phyloP scores from a whole-genome alignment of 345 rosid species.

The Aquilaria sinensis region DNA sequence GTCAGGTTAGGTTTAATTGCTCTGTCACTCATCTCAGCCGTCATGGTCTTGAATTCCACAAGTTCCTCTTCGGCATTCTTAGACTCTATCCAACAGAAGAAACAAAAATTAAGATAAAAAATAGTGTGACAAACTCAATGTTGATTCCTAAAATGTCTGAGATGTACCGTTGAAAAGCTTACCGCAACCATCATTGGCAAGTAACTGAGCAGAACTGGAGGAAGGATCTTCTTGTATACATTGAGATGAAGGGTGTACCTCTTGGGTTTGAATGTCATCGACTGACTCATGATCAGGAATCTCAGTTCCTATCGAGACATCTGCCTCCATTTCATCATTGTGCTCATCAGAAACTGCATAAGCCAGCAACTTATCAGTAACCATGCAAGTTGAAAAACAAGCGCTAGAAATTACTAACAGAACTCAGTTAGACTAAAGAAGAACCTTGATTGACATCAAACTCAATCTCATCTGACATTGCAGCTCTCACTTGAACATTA shows the following conservation, averaged over 20 bases:
- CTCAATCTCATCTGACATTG: constrained; percentile 14
- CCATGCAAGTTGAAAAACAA: too few relatives aligned
- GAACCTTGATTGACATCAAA: constrained; percentile 36
- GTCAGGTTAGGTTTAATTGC: constrained; percentile 19
- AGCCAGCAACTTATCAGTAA: background rate
- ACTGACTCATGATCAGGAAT: constrained; percentile 73
- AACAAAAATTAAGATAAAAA: background rate
- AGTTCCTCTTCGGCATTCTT: constrained; percentile 31
- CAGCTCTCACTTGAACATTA: constrained; percentile 20
- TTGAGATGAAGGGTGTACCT: constrained; percentile 21
- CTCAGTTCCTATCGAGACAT: constrained; percentile 76
- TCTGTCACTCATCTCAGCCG: constrained; percentile 26
- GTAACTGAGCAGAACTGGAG: constrained; percentile 17
- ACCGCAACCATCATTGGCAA: constrained; percentile 26
- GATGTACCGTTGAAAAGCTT: constrained; percentile 9
- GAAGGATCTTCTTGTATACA: constrained; percentile 20
- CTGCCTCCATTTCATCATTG: constrained; percentile 59
- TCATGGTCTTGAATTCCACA: constrained; percentile 40
- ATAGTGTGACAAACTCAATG: background rate
- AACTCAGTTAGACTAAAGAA: constrained; percentile 13
- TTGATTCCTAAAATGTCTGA: background rate
- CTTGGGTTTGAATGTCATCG: constrained; percentile 36
- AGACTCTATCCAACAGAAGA: constrained; percentile 17
- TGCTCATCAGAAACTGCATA: constrained; percentile 40
- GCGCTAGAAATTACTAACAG: background rate